phyloP scores from a whole-genome alignment of 495 filamentous ascomycete species.

The Penicillium antarcticum region DNA sequence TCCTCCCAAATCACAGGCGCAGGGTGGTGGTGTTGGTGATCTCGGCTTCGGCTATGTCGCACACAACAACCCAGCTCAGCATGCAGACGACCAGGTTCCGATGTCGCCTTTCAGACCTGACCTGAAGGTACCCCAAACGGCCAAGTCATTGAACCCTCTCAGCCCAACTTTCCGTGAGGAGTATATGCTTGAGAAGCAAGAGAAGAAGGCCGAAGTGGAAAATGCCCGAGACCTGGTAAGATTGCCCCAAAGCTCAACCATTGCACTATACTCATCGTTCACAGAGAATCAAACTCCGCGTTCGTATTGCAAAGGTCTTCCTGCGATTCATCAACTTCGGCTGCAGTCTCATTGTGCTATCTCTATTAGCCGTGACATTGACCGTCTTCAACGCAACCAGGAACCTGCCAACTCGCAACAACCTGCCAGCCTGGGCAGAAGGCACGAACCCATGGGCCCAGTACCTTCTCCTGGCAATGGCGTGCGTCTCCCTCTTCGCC shows the following conservation, averaged over 20 bases:
- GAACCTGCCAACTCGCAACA: conserved; percentile 67
- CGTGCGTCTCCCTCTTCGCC: conserved; percentile 74
- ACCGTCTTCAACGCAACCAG: conserved; percentile 85
- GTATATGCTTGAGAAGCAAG: conserved; percentile 74
- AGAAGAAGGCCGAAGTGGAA: conserved; percentile 72
- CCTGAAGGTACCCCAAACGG: conserved; percentile 77
- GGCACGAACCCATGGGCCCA: conserved; percentile 87
- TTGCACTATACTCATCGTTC: conserved; percentile 5
- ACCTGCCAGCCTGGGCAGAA: conserved; percentile 76
- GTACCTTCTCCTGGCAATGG: conserved; percentile 70
- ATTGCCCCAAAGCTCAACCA: conserved; percentile 2
- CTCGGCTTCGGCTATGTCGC: conserved; percentile 89
- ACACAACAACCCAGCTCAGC: conserved; percentile 50
- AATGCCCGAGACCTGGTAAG: conserved; percentile 84
- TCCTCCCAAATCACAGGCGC: conserved; percentile 47
- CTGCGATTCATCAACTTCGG: conserved; percentile 92
- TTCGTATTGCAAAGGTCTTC: conserved; percentile 90
- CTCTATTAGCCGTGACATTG: conserved; percentile 81
- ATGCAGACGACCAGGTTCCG: conserved; percentile 53
- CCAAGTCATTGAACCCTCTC: conserved; percentile 62
- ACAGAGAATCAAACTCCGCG: conserved; percentile 90
- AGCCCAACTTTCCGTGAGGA: conserved; percentile 90
- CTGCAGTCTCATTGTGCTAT: conserved; percentile 90
- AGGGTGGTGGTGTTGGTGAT: conserved; percentile 65
- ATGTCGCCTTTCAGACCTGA: conserved; percentile 80